Percentiles rank a stretch among this genome's conserved stretches.
phyloP scores from a whole-genome alignment of 2,329 filamentous ascomycete genomes.

The Microdochium bolleyi region DNA sequence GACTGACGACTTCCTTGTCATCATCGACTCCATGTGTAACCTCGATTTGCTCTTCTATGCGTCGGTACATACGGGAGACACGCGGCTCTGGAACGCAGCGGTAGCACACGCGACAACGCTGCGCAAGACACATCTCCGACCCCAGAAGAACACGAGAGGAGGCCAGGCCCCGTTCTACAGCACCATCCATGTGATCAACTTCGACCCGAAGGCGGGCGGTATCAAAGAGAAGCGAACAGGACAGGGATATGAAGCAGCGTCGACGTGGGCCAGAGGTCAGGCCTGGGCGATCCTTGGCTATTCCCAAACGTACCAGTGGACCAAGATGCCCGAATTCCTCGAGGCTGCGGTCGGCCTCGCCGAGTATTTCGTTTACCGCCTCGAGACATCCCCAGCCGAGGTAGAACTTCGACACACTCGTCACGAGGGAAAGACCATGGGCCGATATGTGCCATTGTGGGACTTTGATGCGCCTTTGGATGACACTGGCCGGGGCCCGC shows the following conservation, averaged over 20 bases:
- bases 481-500: slow-evolving; percentile 10
- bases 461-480: slow-evolving; percentile 40
- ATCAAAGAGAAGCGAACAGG: slow-evolving; percentile 35
- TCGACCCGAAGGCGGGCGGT: slow-evolving; percentile 30
- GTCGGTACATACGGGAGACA: slow-evolving; percentile 20
- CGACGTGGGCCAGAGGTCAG: slow-evolving; percentile 41
- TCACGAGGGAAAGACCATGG: neutral
- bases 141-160: slow-evolving; percentile 14
- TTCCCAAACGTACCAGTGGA: slow-evolving; percentile 39
- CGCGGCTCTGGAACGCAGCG: slow-evolving; percentile 23
- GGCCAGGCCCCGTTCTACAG: slow-evolving; percentile 19
- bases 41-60: slow-evolving; percentile 29
- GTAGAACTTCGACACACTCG: slow-evolving; percentile 15
- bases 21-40: slow-evolving; percentile 34
- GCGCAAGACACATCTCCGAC: slow-evolving; percentile 28
- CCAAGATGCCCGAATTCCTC: slow-evolving; percentile 30
- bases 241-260: slow-evolving; percentile 35
- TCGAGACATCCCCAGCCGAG: slow-evolving; percentile 19
- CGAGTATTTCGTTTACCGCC: slow-evolving; percentile 35
- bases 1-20: slow-evolving; percentile 24
- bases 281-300: slow-evolving; percentile 41
- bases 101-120: slow-evolving; percentile 29
- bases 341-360: slow-evolving; percentile 32
- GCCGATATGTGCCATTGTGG: slow-evolving; percentile 23
- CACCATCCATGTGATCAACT: slow-evolving; percentile 37